These are phyloP conservation scores for Leccinum pachyderme DNA, from an alignment of 1,284 basidiomycete species.

Conservation along the genomic window DNA sequence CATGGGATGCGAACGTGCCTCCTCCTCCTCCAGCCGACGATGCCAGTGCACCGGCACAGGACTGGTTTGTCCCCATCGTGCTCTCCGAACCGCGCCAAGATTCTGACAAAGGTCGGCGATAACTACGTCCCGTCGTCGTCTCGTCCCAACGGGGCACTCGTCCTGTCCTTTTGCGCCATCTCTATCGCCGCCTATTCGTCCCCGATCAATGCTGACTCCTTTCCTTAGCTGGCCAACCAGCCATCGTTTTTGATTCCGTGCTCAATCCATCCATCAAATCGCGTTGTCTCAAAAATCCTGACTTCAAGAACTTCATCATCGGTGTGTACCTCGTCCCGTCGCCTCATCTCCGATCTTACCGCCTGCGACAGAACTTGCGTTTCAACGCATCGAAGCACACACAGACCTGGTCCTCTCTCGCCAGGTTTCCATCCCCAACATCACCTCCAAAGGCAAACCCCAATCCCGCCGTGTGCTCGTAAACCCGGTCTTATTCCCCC, in stretches of 20 bases:
- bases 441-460: conserved; percentile 64
- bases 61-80: conserved; percentile 69
- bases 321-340: conserved; percentile 42
- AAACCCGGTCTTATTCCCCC: conserved; percentile 43
- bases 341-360: conserved; percentile 10
- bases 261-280: conserved; percentile 58
- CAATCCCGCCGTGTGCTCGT: conserved; percentile 54
- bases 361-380: conserved; percentile 51
- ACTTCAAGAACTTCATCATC: conserved; percentile 66
- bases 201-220: conserved; percentile 1
- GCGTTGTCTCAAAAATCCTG: conserved; percentile 53
- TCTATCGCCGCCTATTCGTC: conserved; percentile 2
- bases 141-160: neutral
- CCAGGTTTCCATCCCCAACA: conserved; percentile 66
- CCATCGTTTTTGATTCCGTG: conserved; percentile 69
- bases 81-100: conserved; percentile 63
- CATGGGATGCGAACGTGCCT: conserved; percentile 65
- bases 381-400: conserved; percentile 66
- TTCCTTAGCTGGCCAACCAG: conserved; percentile 58
- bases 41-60: conserved; percentile 38
- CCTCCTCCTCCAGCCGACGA: conserved; percentile 61
- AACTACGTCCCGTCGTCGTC: conserved; percentile 6
- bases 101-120: conserved; percentile 62
- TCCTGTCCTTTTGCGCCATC: neutral
- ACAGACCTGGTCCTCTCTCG: conserved; percentile 57